phyloP scores from a whole-genome alignment of 805 yeast species.

The Suhomyces xylopsoci region DNA sequence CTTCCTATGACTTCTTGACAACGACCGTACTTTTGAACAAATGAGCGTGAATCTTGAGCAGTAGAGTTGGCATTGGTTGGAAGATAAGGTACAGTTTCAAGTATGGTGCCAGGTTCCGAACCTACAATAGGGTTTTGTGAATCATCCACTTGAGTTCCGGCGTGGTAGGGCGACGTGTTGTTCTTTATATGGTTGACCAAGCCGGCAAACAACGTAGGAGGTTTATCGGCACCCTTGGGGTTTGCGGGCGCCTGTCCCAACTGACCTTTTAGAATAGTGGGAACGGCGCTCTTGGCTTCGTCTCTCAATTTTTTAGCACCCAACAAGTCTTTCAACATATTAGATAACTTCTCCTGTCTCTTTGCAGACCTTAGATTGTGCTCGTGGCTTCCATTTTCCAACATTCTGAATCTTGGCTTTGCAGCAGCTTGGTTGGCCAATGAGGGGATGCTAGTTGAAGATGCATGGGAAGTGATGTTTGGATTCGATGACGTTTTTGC shows the following conservation, averaged over 20 bases:
- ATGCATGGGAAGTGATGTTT: slow-evolving; percentile 10
- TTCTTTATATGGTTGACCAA: slow-evolving; percentile 56
- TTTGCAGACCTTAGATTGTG: slow-evolving; percentile 75
- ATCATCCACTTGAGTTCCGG: background rate
- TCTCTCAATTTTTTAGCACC: slow-evolving; percentile 70
- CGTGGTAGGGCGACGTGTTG: slow-evolving; percentile 16
- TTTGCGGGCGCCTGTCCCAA: background rate
- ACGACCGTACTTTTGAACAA: slow-evolving; percentile 86
- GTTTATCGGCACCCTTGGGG: slow-evolving; percentile 32
- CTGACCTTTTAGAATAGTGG: slow-evolving; percentile 49
- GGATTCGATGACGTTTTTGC: slow-evolving; percentile 8
- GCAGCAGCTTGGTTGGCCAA: slow-evolving; percentile 6
- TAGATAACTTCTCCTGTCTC: slow-evolving; percentile 71
- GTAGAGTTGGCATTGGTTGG: background rate
- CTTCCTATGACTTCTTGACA: slow-evolving; percentile 94
- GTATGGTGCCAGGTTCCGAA: background rate
- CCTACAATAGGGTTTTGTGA: background rate
- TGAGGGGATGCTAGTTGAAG: slow-evolving; percentile 9
- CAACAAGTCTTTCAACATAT: slow-evolving; percentile 72
- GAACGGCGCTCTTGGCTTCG: slow-evolving; percentile 72
- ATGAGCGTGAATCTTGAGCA: slow-evolving; percentile 46
- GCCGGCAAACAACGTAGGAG: slow-evolving; percentile 71
- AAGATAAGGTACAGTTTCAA: background rate
- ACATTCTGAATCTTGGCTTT: slow-evolving; percentile 50
- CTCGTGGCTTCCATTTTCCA: slow-evolving; percentile 73